Percentiles rank a stretch among this genome's conserved stretches.
phyloP scores from a whole-genome alignment of 768 basidiomycete species.

The Podaxis sp. region DNA sequence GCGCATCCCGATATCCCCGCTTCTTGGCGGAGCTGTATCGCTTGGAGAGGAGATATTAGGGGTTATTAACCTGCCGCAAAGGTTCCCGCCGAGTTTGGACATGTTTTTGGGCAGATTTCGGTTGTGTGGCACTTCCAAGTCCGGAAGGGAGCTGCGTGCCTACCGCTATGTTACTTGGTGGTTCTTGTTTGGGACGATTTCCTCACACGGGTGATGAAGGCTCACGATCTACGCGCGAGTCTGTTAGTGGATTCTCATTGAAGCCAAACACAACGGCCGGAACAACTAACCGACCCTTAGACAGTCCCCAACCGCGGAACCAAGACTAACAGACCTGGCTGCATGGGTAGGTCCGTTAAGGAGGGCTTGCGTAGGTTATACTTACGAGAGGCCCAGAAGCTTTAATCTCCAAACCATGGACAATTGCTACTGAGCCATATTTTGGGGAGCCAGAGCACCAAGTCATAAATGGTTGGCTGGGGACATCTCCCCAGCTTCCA shows the following conservation, averaged over 20 bases:
- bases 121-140: not conserved
- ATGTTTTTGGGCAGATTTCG: not conserved
- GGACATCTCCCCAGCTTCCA: not conserved
- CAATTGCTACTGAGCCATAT: not conserved
- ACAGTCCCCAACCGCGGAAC: not conserved
- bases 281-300: conserved; percentile 10
- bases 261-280: not conserved
- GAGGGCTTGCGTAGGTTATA: not conserved
- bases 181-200: not conserved
- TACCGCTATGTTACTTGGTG: not conserved
- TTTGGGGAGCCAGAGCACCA: not conserved
- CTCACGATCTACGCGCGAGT: not conserved
- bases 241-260: not conserved
- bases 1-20: not conserved
- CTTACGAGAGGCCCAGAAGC: conserved; percentile 3
- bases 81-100: not conserved
- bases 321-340: not conserved
- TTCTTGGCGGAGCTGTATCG: not conserved
- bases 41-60: not conserved
- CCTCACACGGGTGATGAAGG: not conserved
- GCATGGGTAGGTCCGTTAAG: not conserved
- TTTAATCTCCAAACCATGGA: not conserved
- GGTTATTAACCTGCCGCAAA: not conserved
- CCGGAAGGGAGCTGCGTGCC: not conserved
- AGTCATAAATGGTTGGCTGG: not conserved